These are phyloP conservation scores for Sporothrix schenckii DNA, from an alignment of 2,329 filamentous ascomycete species.

Conservation along the genomic window DNA sequence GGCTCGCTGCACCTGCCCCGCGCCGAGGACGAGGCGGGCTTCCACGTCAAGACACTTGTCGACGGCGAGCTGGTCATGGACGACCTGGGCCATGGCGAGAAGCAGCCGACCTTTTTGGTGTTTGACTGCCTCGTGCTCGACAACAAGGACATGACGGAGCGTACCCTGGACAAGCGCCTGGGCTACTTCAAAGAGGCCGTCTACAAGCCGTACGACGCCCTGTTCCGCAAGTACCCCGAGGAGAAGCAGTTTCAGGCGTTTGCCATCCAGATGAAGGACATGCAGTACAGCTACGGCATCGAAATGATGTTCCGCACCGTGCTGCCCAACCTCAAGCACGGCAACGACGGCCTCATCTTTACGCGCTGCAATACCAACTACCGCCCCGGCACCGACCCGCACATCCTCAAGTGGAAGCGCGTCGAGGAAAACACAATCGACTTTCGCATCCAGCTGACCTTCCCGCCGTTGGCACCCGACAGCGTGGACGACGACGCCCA, in stretches of 20 bases:
- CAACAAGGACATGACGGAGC: slow-evolving; percentile 71
- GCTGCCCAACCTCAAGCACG: slow-evolving; percentile 81
- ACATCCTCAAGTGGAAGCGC: slow-evolving; percentile 98
- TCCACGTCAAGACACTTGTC: slow-evolving; percentile 79
- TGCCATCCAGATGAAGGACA: slow-evolving; percentile 81
- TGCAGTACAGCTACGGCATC: slow-evolving; percentile 85
- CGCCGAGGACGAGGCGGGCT: slow-evolving; percentile 60
- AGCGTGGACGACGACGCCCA: slow-evolving; percentile 42
- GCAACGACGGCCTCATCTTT: slow-evolving; percentile 96
- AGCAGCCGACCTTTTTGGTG: slow-evolving; percentile 80
- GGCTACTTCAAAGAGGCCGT: slow-evolving; percentile 82
- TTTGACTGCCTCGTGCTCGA: slow-evolving; percentile 92
- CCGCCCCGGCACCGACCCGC: slow-evolving; percentile 83
- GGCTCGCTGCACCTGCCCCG: slow-evolving; percentile 78
- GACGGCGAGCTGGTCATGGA: slow-evolving; percentile 95
- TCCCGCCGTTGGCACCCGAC: slow-evolving; percentile 67
- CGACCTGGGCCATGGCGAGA: slow-evolving; percentile 65
- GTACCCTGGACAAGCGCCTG: slow-evolving; percentile 83
- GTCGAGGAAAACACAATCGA: slow-evolving; percentile 94
- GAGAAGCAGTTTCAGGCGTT: slow-evolving; percentile 75
- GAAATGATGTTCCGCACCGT: slow-evolving; percentile 90
- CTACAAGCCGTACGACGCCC: slow-evolving; percentile 67
- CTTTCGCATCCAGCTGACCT: slow-evolving; percentile 78
- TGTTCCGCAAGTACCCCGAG: slow-evolving; percentile 67
- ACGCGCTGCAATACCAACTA: slow-evolving; percentile 90